Evolutionary conservation across 2,329 filamentous ascomycete species (phyloP).

Genomic region (Phoma herbarum): DNA sequence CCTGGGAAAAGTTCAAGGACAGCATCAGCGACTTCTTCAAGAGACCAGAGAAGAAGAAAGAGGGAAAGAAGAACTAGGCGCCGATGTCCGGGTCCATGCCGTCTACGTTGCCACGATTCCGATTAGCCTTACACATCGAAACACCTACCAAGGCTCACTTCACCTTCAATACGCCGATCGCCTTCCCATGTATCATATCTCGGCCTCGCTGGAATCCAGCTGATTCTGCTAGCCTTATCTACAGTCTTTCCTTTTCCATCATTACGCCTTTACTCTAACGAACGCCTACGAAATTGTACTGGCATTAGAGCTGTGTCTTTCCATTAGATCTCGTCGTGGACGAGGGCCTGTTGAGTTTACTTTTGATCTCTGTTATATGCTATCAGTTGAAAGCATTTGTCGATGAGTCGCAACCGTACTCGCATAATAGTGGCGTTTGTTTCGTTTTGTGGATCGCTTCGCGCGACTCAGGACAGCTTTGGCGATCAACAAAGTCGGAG

Average conservation of each 20-base stretch:
- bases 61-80: conserved; percentile 24
- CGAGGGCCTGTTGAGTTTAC: not conserved
- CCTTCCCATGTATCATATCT: conserved; percentile 13
- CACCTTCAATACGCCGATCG: not conserved
- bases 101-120: not conserved
- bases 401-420: conserved; percentile 2
- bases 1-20: conserved; percentile 74
- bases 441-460: not conserved
- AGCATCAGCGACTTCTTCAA: conserved; percentile 53
- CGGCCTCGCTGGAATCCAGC: not conserved
- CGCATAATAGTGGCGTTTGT: conserved; percentile 18
- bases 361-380: not conserved
- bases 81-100: not conserved
- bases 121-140: not conserved
- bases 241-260: not conserved
- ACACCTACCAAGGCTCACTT: not conserved
- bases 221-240: not conserved
- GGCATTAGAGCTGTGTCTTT: conserved; percentile 18
- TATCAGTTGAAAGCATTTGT: conserved; percentile 4
- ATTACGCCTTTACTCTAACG: conserved; percentile 19
- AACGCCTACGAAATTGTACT: conserved; percentile 24
- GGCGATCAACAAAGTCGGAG: not conserved
- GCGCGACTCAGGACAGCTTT: not conserved
- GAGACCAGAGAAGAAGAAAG: conserved; percentile 38
- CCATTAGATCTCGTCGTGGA: not conserved